Conservation (phyloP, 768 basidiomycete species). For the Pholiota molesta region DNA sequence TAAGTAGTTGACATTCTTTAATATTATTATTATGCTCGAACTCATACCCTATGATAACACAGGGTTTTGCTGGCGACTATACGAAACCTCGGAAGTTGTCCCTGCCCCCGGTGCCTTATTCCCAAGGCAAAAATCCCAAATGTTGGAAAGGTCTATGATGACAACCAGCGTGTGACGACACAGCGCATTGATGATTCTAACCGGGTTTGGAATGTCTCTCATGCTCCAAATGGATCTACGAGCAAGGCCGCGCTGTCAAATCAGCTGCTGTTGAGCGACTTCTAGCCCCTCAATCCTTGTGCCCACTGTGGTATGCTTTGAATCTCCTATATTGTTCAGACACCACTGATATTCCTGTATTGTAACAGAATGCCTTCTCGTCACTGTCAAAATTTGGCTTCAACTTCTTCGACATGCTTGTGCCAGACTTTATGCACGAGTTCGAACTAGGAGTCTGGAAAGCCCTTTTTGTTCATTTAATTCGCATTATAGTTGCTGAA, state of each 20-base stretch:
- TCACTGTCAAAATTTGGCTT: constrained; percentile 19
- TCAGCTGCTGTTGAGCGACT: neutral
- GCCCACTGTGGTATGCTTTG: neutral
- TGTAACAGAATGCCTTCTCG: constrained; percentile 40
- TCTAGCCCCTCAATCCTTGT: neutral
- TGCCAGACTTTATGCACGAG: constrained; percentile 41
- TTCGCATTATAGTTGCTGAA: constrained; percentile 30
- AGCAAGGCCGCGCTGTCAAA: neutral
- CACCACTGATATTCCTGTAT: no score
- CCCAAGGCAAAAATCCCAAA: neutral
- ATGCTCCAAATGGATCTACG: neutral
- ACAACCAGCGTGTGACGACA: neutral
- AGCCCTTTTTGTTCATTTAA: constrained; percentile 35
- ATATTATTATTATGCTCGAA: neutral
- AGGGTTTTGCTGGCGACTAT: neutral
- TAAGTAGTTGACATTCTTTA: no score
- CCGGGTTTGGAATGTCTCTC: neutral
- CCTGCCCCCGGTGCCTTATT: neutral
- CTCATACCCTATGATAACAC: neutral
- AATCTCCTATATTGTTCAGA: no score
- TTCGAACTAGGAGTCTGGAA: constrained; percentile 44
- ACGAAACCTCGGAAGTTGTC: neutral
- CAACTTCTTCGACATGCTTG: constrained; percentile 32
- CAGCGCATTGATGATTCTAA: neutral
- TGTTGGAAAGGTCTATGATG: neutral